Conservation (phyloP, 2,329 filamentous ascomycete species). For the Pseudocercospora ulei region DNA sequence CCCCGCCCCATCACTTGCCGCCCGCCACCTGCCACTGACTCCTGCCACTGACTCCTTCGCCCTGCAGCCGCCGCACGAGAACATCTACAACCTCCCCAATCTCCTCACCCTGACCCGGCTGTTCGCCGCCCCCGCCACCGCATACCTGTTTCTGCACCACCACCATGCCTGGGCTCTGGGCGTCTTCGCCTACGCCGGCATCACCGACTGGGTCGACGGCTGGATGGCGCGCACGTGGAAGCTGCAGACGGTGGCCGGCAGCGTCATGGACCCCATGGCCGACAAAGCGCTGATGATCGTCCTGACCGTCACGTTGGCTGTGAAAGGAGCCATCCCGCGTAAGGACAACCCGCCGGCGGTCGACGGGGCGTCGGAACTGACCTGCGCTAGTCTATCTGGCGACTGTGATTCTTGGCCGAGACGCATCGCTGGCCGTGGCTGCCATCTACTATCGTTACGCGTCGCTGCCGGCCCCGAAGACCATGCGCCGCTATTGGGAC, state of each 20-base stretch:
- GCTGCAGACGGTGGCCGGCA: slow-evolving; percentile 84
- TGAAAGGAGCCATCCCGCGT: slow-evolving; percentile 74
- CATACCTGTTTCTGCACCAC: slow-evolving; percentile 79
- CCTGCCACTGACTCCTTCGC: slow-evolving; percentile 25
- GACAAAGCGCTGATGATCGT: slow-evolving; percentile 96
- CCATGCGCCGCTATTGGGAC: slow-evolving; percentile 88
- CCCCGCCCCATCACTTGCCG: too few relatives aligned
- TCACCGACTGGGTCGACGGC: slow-evolving; percentile 87
- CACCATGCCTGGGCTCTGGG: slow-evolving; percentile 67
- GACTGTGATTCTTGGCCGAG: slow-evolving; percentile 78
- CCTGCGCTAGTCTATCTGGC: slow-evolving; percentile 63
- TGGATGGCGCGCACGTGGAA: slow-evolving; percentile 86
- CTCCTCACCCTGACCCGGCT: slow-evolving; percentile 81
- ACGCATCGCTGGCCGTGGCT: slow-evolving; percentile 69
- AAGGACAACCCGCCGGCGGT: slow-evolving; percentile 31
- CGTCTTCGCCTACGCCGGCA: slow-evolving; percentile 82
- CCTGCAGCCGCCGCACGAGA: slow-evolving; percentile 53
- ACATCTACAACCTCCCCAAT: slow-evolving; percentile 96
- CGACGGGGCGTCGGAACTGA: slow-evolving; percentile 13
- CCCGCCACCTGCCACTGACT: too few relatives aligned
- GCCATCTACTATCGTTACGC: slow-evolving; percentile 96
- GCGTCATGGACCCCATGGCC: slow-evolving; percentile 90
- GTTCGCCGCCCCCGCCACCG: slow-evolving; percentile 69
- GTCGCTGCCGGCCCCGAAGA: slow-evolving; percentile 85
- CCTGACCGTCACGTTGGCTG: slow-evolving; percentile 71